phyloP scores from a whole-genome alignment of 2,329 filamentous ascomycete genomes.

The Cytospora paraplurivora region DNA sequence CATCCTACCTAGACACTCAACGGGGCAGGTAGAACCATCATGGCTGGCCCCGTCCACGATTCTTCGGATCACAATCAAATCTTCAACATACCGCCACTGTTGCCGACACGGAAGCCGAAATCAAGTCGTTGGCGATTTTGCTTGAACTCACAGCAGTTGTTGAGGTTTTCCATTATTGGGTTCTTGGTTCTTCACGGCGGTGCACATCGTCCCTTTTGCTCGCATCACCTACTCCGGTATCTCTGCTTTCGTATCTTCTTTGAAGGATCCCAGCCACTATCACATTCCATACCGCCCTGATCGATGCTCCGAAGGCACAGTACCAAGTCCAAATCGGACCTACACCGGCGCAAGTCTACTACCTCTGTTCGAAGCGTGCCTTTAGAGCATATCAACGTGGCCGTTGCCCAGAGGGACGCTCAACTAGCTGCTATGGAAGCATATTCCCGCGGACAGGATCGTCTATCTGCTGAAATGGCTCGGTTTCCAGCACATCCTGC shows the following conservation, averaged over 20 bases:
- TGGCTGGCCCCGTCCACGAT: background rate
- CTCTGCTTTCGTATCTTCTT: background rate
- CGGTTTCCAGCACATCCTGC: conserved; percentile 39
- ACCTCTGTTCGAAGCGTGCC: conserved; percentile 50
- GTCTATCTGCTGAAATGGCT: conserved; percentile 40
- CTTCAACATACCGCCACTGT: background rate
- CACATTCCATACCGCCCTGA: background rate
- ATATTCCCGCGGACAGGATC: conserved; percentile 54
- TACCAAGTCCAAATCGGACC: conserved; percentile 45
- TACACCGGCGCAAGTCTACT: conserved; percentile 57
- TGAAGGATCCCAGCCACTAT: background rate
- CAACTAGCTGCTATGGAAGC: conserved; percentile 64
- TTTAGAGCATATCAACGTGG: conserved; percentile 53
- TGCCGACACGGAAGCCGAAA: background rate
- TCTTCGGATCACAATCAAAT: background rate
- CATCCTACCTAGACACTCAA: background rate
- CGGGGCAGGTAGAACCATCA: background rate
- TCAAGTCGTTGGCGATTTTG: background rate
- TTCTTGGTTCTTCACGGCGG: background rate
- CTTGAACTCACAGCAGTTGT: background rate
- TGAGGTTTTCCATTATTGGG: background rate
- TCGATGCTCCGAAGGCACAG: conserved; percentile 55
- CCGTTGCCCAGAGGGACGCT: conserved; percentile 58
- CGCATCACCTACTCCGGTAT: background rate
- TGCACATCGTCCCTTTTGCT: background rate